Conservation (phyloP, 352 stramenopile genomes). For the Globisporangium yorkense region DNA sequence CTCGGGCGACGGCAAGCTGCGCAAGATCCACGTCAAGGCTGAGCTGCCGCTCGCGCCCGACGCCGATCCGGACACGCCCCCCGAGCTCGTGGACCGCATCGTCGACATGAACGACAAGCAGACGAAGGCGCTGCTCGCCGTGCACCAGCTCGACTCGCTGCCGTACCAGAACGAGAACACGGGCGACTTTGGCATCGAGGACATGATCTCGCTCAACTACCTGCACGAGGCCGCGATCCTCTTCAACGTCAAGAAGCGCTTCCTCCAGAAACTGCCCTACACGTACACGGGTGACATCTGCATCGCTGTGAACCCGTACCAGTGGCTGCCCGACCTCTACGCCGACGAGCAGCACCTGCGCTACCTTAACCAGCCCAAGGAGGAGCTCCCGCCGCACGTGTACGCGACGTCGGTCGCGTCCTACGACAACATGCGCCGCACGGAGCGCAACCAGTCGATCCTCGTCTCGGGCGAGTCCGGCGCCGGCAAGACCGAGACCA, state of each 20-base stretch:
- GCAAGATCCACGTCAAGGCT: constrained; percentile 65
- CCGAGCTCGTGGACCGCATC: constrained; percentile 42
- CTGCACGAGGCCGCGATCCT: constrained; percentile 89
- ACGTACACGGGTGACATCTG: constrained; percentile 97
- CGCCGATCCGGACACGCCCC: constrained; percentile 9
- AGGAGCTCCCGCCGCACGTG: constrained; percentile 76
- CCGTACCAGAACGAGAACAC: constrained; percentile 83
- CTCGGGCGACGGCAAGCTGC: constrained; percentile 47
- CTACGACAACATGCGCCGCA: constrained; percentile 43
- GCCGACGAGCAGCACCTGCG: constrained; percentile 64
- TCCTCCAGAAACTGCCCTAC: constrained; percentile 88
- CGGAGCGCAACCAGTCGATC: constrained; percentile 75
- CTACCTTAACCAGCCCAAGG: constrained; percentile 74
- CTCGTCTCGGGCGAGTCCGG: constrained; percentile 84
- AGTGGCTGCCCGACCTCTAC: constrained; percentile 87
- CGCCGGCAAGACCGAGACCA: constrained; percentile 86
- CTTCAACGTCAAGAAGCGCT: constrained; percentile 85
- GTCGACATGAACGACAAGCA: constrained; percentile 72
- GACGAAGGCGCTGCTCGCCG: constrained; percentile 63
- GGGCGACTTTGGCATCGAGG: constrained; percentile 61
- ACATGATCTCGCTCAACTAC: constrained; percentile 88
- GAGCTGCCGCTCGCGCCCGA: constrained; percentile 31
- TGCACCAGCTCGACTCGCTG: constrained; percentile 70
- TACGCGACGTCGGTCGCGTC: constrained; percentile 75
- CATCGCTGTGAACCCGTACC: constrained; percentile 97